phyloP scores from a whole-genome alignment of 805 yeast species.

The Grigorovia jiainica region DNA sequence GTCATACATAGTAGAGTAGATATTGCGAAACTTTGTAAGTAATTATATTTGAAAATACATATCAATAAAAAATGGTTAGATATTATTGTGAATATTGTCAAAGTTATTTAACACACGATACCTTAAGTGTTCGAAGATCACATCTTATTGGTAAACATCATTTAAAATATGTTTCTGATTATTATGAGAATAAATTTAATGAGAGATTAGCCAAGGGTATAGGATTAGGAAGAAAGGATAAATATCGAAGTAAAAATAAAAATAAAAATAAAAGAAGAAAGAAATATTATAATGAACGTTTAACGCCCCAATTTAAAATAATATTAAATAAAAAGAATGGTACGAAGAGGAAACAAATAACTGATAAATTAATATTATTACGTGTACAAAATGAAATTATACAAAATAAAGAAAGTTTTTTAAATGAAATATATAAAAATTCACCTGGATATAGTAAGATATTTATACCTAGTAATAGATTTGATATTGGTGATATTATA shows the following conservation, averaged over 20 bases:
- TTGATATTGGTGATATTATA: conserved; percentile 23
- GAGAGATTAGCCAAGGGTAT: conserved; percentile 7
- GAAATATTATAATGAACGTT: no score
- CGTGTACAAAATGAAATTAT: neutral
- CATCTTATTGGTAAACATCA: conserved; percentile 76
- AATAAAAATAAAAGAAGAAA: neutral
- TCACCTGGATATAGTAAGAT: conserved; percentile 27
- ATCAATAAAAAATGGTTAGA: no score
- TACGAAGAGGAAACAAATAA: conserved; percentile 10
- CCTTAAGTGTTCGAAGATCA: conserved; percentile 74
- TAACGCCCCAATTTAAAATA: no score
- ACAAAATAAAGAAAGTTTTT: neutral
- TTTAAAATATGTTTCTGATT: conserved; percentile 58
- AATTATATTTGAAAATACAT: no score
- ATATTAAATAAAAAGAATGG: conserved; percentile 11
- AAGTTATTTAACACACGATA: conserved; percentile 77
- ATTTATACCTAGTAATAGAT: conserved; percentile 17
- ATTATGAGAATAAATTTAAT: conserved; percentile 43
- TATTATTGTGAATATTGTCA: conserved; percentile 82
- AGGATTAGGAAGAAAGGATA: conserved; percentile 25
- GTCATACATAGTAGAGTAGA: no score
- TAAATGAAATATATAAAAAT: conserved; percentile 16
- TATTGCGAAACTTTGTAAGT: no score
- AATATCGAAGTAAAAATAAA: neutral
- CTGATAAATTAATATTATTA: conserved; percentile 5